Conservation (phyloP, 1,139 yeast species). For the Suhomyces chickasaworum region DNA sequence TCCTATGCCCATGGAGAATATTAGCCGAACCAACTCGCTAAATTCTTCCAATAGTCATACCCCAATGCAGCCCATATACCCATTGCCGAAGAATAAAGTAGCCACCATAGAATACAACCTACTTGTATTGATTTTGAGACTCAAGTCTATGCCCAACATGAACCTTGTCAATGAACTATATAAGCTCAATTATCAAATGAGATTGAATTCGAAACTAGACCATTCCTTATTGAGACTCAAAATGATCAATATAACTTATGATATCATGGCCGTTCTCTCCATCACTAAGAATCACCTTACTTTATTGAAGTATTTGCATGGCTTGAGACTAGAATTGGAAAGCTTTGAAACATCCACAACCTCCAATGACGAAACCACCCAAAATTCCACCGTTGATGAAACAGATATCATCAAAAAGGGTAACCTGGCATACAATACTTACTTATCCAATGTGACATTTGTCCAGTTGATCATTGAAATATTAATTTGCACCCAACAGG, state of each 20-base stretch:
- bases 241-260: conserved; percentile 36
- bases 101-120: conserved; percentile 27
- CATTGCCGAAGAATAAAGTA: conserved; percentile 40
- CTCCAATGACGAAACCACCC: no score
- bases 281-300: conserved; percentile 36
- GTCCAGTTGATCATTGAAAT: conserved; percentile 23
- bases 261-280: conserved; percentile 33
- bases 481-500: background rate
- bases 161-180: conserved; percentile 42
- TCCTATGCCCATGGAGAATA: conserved; percentile 1
- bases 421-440: conserved; percentile 12
- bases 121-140: conserved; percentile 34
- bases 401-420: background rate
- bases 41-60: background rate
- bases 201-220: conserved; percentile 23
- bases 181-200: conserved; percentile 41
- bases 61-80: conserved; percentile 28
- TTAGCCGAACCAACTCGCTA: conserved; percentile 6
- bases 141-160: conserved; percentile 43
- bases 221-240: conserved; percentile 18
- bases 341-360: background rate
- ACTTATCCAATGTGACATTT: conserved; percentile 26
- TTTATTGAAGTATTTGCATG: conserved; percentile 29
- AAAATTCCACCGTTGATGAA: background rate
- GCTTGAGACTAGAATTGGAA: conserved; percentile 23